Base-by-base conservation (phyloP, 306 rosid species). In the Lagenaria siceraria region DNA sequence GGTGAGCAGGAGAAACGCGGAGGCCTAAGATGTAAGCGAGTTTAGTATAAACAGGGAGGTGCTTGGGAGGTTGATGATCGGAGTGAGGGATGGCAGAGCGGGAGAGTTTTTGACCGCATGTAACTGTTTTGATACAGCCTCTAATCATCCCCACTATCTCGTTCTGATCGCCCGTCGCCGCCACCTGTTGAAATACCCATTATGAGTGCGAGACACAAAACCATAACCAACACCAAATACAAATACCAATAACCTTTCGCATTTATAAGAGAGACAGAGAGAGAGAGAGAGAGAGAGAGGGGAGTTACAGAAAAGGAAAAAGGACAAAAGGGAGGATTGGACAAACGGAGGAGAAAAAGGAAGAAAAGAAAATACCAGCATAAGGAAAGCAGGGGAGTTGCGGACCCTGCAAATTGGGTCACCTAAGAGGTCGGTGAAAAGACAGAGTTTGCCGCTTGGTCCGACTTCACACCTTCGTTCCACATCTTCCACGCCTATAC, bases 381-480 rank as follows among this genome's bases (percentile, higher is more conserved):
- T 92, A 81, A 80, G 91, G 63, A 83, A 95, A 54, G 96, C 88
- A 53, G 99, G 99, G 10, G 99, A 92, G 86, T 95, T 83, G 64
- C 99, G 99, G 86, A 95, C 97, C 83, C 99, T 81, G 90, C 96
- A 95, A 81, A 95, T 90, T 10, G 99, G 99, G 84, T 95, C 99
- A 53, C 99, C 93, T 22, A 85, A 83, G 79, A 90, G 87, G 89
- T 95, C 96, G 31, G 97, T 95, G 80, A 89, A 92, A 66, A 95
- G 86, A 25, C 91, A 87, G 66, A 88, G 82, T 74, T 90, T 88
- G 60, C 91, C 95, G 58, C 87, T 87, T 74, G 97, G 86, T 14
- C 99, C 97, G 52, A 90, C 96, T 27, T 90, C 97, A 12, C 99
- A 95, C n/a, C 82, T 79, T 35, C 85, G 82, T 82, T 95, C 99